Evolutionary conservation across 2,329 filamentous ascomycete genomes (phyloP), one percentile per base, ranked within the genome.

Genomic region (Monilinia aucupariae): DNA sequence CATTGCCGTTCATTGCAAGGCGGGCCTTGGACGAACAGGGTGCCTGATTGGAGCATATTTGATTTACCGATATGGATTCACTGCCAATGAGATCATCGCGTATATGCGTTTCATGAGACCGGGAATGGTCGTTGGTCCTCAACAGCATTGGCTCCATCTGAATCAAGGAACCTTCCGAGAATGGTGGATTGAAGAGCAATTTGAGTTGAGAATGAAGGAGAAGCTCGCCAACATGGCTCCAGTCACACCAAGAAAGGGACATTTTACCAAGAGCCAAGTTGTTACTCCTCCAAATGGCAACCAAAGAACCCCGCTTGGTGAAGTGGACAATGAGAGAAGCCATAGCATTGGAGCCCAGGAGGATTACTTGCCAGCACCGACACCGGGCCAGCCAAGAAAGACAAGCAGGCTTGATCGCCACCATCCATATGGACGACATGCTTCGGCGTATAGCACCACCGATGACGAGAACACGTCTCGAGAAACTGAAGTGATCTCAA

Each of bases 71-170:
- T 89, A 97, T 76, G 94, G 91, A 63, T 99, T 97, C 77, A 97
- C 93, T 7, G 94, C 94, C 68, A 96, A 97, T 73, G 93, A 97
- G 78, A 86, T 96, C 71, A 97, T 97, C 74, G 90, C 92, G 3
- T 99, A 92, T 76, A 97, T 99, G 93, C 88, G 93, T 65, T 99
- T 99, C 78, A 97, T 97, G 93, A 85, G 93, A 64, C 94, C 94
- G 0, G 94, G 94, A 60, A 99, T 99, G 94, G 94, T 99, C 8
- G 94, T 99, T 60, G 94, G 94, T 0, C 94, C 94, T 47, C 94
- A 99, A 75, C 94, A 99, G 78, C 94, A 99, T 78, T 99, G 94
- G 94, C 84, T 99, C 61, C 94, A 99, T 74, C 84, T 99, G 66
- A 97, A 99, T 79, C 94, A 99, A 77, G 90, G 90, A 43, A 88